Conservation (phyloP, 2,329 filamentous ascomycete genomes). For the Bisporella sp. region DNA sequence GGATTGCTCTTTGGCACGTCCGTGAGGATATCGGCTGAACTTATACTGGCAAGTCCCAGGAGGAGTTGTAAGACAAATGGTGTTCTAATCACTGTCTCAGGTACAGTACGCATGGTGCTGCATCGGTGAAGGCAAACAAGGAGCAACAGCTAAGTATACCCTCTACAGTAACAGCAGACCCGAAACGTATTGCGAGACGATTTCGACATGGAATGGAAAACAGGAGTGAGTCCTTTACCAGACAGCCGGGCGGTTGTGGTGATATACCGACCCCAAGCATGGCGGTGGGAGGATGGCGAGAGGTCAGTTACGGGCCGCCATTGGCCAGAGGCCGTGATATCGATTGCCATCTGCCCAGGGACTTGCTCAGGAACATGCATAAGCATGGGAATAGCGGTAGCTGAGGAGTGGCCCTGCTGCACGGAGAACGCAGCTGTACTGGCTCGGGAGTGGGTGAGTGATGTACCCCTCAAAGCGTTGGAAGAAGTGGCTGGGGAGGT, state of each 20-base stretch:
- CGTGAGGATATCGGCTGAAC: conserved; percentile 14
- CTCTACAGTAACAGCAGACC: conserved; percentile 9
- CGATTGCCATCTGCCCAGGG: conserved; percentile 6
- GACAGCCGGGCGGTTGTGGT: conserved; percentile 15
- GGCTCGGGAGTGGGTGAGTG: too few species aligned
- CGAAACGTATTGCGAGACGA: conserved; percentile 25
- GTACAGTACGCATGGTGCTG: conserved; percentile 16
- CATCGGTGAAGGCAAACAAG: conserved; percentile 8
- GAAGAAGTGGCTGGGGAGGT: too few species aligned
- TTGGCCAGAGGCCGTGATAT: conserved; percentile 3
- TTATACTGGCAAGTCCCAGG: conserved; percentile 11
- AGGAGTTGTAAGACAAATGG: conserved; percentile 9
- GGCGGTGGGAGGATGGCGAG: conserved; percentile 6
- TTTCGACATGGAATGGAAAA: conserved; percentile 14
- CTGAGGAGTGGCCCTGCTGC: too few species aligned
- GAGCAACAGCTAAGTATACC: conserved; percentile 8
- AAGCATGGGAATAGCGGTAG: conserved; percentile 15
- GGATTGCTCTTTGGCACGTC: conserved; percentile 15
- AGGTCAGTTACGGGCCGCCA: conserved; percentile 2
- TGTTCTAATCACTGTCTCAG: conserved; percentile 15
- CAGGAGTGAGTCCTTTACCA: conserved; percentile 4
- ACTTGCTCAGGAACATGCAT: conserved; percentile 18
- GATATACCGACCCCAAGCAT: conserved; percentile 17
- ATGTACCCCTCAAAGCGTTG: too few species aligned
- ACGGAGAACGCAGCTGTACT: too few species aligned